Percentiles rank a stretch among this genome's conserved stretches.
These are phyloP conservation scores for Fusarium tupiense DNA, from an alignment of 2,329 filamentous ascomycete species.

Conservation along the genomic window DNA sequence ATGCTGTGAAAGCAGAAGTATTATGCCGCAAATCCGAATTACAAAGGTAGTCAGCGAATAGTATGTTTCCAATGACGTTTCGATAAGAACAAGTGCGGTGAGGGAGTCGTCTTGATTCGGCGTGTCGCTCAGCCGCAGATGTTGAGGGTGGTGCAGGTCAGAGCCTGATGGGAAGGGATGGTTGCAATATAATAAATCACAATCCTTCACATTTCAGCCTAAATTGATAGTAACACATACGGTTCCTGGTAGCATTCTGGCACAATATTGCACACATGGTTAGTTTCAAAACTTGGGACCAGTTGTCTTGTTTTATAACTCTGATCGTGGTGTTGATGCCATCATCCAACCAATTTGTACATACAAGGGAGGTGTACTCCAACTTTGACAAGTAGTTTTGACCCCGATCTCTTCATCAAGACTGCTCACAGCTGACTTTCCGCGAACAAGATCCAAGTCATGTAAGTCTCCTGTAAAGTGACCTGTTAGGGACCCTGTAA, in stretches of 20 bases:
- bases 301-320: neutral
- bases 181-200: neutral
- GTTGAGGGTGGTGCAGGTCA: neutral
- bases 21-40: neutral
- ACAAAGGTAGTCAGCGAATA: neutral
- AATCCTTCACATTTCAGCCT: neutral
- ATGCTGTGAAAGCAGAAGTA: rapidly evolving
- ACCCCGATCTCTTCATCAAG: rapidly evolving
- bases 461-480: neutral
- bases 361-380: rapidly evolving
- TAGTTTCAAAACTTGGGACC: too few relatives aligned
- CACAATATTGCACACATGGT: neutral
- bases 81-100: rapidly evolving
- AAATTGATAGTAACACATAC: rapidly evolving
- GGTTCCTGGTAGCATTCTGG: rapidly evolving
- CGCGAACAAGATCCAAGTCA: neutral
- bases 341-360: neutral
- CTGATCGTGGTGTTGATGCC: neutral
- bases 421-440: rapidly evolving
- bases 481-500: neutral
- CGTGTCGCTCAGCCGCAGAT: neutral
- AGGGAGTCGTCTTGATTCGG: too few relatives aligned
- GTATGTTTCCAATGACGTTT: neutral
- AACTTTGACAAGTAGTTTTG: neutral
- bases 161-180: neutral